Conservation (phyloP, 257 asterid genomes). For the Solanum chaucha region DNA sequence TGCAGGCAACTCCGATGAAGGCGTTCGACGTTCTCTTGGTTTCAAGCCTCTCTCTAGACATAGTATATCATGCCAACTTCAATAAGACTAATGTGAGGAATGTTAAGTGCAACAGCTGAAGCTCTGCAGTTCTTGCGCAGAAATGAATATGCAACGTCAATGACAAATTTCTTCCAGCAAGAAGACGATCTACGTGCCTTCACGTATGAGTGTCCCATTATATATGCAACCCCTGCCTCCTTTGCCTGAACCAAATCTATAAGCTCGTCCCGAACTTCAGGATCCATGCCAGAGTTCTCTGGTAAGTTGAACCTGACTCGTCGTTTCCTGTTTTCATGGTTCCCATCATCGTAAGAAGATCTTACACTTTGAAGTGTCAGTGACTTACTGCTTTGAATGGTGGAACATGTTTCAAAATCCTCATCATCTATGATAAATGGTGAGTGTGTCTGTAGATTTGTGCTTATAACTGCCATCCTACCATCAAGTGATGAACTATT, state of each 20-base stretch:
- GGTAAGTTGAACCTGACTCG: conserved; percentile 54
- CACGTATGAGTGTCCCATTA: conserved; percentile 85
- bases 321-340: conserved; percentile 55
- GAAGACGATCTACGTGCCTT: conserved; percentile 75
- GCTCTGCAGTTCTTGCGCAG: conserved; percentile 90
- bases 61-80: conserved; percentile 96
- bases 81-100: conserved; percentile 87
- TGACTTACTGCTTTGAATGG: conserved; percentile 65
- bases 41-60: conserved; percentile 27
- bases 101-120: conserved; percentile 80
- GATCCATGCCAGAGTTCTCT: conserved; percentile 46
- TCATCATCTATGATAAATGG: conserved; percentile 33
- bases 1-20: background rate
- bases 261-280: conserved; percentile 69
- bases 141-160: conserved; percentile 75
- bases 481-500: conserved; percentile 64
- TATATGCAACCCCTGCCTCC: conserved; percentile 87
- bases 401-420: conserved; percentile 15
- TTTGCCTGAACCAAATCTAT: conserved; percentile 71
- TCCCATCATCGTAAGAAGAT: conserved; percentile 61
- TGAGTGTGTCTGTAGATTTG: conserved; percentile 29
- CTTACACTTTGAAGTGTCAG: conserved; percentile 57
- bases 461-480: conserved; percentile 91
- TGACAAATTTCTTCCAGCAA: conserved; percentile 55
- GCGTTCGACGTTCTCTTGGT: background rate